Evolutionary conservation across 1,284 basidiomycete genomes (phyloP), one percentile per base, ranked within the genome.

Genomic region (Hypsizygus ulmarius): DNA sequence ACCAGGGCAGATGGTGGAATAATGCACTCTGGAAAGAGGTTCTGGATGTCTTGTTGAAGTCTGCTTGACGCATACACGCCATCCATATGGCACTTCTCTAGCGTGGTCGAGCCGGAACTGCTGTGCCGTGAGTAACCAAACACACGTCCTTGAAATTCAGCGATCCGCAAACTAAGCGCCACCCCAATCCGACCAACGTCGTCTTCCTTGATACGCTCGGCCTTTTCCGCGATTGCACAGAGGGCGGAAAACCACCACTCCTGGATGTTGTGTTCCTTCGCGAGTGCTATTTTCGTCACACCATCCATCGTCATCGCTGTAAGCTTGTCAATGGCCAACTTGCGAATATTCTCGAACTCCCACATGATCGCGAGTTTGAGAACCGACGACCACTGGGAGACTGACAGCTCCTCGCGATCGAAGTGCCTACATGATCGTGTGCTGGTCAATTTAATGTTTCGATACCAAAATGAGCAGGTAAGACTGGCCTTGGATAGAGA

Each of bases 401-500:
- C 6, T 5, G 11, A 25, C 3, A 25, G 21, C 3, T 25, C 21
- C 21, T 29, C 39, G 7, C 16, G 2, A 5, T 29, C 27, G 39
- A 29, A 42, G 39, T 12, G 16, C 9, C 21, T 30, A 27, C 16
- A 14, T 2, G 21, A 12, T 34, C 15, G 11, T 15, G n/a, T 34
- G 32, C 3, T 34, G 32, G 12, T 5, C 3, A 34, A 10, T 34
- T 10, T 14, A 15, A 11, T 28, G 29, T 6, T 14, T 6, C 4
- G n/a, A 25, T 19, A 18, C 1, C 16, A 27, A 9, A 18, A 15
- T 14, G 3, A 16, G 28, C 9, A 29, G 5, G 14, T 29, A 11
- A 1, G 5, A 47, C 49, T 35, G 7, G 50, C 51, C 33, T 34
- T 27, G 47, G 50, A 29, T 47, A 52, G 3, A 55, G 19, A n/a